phyloP scores from a whole-genome alignment of 2,329 filamentous ascomycete genomes.

The Xylariaceae sp. region DNA sequence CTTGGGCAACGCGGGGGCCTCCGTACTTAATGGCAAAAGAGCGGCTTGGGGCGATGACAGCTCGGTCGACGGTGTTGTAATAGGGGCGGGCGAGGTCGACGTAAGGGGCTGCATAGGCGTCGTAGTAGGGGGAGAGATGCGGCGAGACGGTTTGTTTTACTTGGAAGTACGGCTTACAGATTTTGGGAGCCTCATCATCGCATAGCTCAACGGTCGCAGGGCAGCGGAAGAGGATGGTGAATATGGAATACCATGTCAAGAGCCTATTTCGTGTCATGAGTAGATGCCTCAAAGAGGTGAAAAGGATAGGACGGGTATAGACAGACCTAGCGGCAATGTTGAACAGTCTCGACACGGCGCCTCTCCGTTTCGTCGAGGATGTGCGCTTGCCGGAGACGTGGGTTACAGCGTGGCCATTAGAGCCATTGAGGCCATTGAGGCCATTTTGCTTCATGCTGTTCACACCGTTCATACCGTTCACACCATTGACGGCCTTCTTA shows the following conservation, averaged over 20 bases:
- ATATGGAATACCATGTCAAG: constrained; percentile 78
- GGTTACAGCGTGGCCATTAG: constrained; percentile 37
- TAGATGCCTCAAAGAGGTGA: not conserved
- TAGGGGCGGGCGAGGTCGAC: constrained; percentile 75
- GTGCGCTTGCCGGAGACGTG: constrained; percentile 30
- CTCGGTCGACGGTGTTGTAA: constrained; percentile 57
- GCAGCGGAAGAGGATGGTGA: constrained; percentile 79
- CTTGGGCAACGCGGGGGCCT: constrained; percentile 66
- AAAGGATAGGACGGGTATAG: constrained; percentile 3
- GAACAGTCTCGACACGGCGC: constrained; percentile 39
- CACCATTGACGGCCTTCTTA: too few relatives aligned
- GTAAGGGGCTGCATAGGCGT: constrained; percentile 78
- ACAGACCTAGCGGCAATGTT: constrained; percentile 49
- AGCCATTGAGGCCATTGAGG: constrained; percentile 18
- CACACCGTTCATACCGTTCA: too few relatives aligned
- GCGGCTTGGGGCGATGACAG: constrained; percentile 65
- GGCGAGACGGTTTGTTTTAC: constrained; percentile 62
- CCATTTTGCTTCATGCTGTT: too few relatives aligned
- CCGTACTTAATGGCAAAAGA: constrained; percentile 68
- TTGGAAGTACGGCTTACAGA: constrained; percentile 81
- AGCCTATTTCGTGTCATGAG: constrained; percentile 48
- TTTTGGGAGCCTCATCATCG: constrained; percentile 63
- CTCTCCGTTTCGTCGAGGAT: constrained; percentile 18
- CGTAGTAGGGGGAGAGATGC: constrained; percentile 79
- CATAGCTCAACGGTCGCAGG: constrained; percentile 66